phyloP scores from a whole-genome alignment of 257 asterid species.

The Solanum paucissectum region DNA sequence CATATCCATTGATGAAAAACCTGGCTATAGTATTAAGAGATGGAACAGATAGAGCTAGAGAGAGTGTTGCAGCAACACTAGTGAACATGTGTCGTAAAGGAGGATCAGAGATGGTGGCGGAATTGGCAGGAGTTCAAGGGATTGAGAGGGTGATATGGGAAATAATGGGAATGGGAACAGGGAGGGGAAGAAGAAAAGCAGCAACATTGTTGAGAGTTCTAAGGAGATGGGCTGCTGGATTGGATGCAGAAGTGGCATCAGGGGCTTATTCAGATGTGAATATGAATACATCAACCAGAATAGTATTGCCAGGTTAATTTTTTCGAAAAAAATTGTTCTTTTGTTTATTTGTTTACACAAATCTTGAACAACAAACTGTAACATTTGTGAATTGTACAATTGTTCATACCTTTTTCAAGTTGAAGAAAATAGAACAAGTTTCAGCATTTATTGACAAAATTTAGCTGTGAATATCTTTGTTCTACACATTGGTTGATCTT shows the following conservation, averaged over 20 bases:
- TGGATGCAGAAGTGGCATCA: constrained; percentile 31
- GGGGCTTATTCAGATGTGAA: constrained; percentile 25
- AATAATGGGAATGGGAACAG: constrained; percentile 71
- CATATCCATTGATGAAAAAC: constrained; percentile 35
- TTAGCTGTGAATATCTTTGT: background rate
- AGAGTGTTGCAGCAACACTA: constrained; percentile 61
- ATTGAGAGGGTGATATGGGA: constrained; percentile 80
- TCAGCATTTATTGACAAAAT: background rate
- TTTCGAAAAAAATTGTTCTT: background rate
- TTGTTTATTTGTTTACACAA: background rate
- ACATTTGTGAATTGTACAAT: background rate
- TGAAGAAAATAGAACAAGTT: background rate
- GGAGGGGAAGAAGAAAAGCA: constrained; percentile 67
- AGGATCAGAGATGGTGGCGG: constrained; percentile 66
- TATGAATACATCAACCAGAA: constrained; percentile 29
- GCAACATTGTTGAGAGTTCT: constrained; percentile 63
- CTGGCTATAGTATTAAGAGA: constrained; percentile 44
- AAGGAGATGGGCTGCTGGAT: constrained; percentile 87
- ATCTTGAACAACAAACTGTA: background rate
- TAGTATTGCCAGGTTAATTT: constrained; percentile 37
- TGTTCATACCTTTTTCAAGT: background rate
- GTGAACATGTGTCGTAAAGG: constrained; percentile 73
- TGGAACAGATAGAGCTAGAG: constrained; percentile 58
- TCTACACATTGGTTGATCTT: background rate
- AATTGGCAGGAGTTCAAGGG: constrained; percentile 47